These are phyloP conservation scores for Leccinum subgranulosum DNA, from an alignment of 768 basidiomycete species.

Conservation along the genomic window DNA sequence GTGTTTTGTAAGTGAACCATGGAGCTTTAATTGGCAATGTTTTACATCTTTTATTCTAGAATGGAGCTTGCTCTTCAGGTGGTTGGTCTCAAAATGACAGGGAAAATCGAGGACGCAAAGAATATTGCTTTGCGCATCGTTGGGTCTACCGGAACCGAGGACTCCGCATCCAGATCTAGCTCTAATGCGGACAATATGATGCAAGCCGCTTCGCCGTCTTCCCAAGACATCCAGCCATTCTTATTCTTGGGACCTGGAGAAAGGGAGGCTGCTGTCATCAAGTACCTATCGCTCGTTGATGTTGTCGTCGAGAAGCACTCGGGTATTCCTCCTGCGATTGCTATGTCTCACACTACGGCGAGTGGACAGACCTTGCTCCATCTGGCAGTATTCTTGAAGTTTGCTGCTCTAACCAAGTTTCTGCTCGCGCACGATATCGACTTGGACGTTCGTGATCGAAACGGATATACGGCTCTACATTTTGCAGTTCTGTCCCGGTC, in stretches of 20 bases:
- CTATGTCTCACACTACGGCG: slow-evolving; percentile 68
- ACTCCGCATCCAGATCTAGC: slow-evolving; percentile 34
- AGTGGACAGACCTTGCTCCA: slow-evolving; percentile 88
- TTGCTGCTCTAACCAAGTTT: slow-evolving; percentile 65
- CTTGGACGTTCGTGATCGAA: slow-evolving; percentile 80
- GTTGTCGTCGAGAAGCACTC: slow-evolving; percentile 46
- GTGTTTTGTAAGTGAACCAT: slow-evolving; percentile 65
- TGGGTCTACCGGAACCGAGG: slow-evolving; percentile 60
- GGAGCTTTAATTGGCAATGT: slow-evolving; percentile 1
- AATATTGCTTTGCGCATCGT: slow-evolving; percentile 94
- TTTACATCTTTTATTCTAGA: slow-evolving; percentile 38
- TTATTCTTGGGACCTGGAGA: slow-evolving; percentile 54
- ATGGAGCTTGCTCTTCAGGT: slow-evolving; percentile 97
- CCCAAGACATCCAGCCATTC: slow-evolving; percentile 54
- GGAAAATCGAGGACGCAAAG: slow-evolving; percentile 89
- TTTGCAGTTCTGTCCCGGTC: slow-evolving; percentile 73
- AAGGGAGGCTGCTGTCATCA: slow-evolving; percentile 68
- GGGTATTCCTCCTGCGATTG: slow-evolving; percentile 43
- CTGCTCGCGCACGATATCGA: slow-evolving; percentile 72
- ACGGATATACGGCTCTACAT: slow-evolving; percentile 88
- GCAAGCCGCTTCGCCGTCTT: slow-evolving; percentile 47
- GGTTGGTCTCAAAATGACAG: slow-evolving; percentile 95
- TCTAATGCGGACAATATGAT: slow-evolving; percentile 43
- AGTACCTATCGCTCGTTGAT: slow-evolving; percentile 79
- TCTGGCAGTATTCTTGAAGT: slow-evolving; percentile 77